A percentile compares a stretch with the other conserved stretches of the same genome.
phyloP scores from a whole-genome alignment of 2,329 filamentous ascomycete species.

The Exophiala aquamarina region DNA sequence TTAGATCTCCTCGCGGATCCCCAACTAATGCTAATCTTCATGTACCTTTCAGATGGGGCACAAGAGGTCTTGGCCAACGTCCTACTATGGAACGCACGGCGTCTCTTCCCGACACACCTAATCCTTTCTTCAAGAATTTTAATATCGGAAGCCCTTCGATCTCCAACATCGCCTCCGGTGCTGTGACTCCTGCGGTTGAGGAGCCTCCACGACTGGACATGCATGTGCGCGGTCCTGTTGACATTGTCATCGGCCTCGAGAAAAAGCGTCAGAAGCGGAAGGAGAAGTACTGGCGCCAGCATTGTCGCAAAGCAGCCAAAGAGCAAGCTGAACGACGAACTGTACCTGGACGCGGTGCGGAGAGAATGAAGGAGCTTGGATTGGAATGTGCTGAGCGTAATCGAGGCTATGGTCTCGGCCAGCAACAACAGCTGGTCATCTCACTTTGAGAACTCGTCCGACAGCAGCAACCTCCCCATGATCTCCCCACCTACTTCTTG shows the following conservation, averaged over 20 bases:
- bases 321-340: slow-evolving; percentile 66
- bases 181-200: slow-evolving; percentile 21
- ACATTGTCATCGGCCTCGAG: slow-evolving; percentile 95
- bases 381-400: slow-evolving; percentile 84
- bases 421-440: slow-evolving; percentile 65
- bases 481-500: background rate
- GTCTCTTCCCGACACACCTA: slow-evolving; percentile 78
- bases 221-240: slow-evolving; percentile 88
- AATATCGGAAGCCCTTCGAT: slow-evolving; percentile 35
- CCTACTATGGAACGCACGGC: slow-evolving; percentile 74
- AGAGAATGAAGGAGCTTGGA: slow-evolving; percentile 91
- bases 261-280: slow-evolving; percentile 88
- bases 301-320: slow-evolving; percentile 78
- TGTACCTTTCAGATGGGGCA: slow-evolving; percentile 48
- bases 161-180: slow-evolving; percentile 25
- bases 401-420: slow-evolving; percentile 59
- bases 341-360: slow-evolving; percentile 80
- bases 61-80: slow-evolving; percentile 57
- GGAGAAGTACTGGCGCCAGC: slow-evolving; percentile 88
- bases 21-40: slow-evolving; percentile 36
- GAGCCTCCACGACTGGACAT: slow-evolving; percentile 46
- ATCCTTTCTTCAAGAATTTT: slow-evolving; percentile 58
- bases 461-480: no score
- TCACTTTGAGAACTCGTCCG: slow-evolving; percentile 54
- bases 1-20: slow-evolving; percentile 50